Base-by-base conservation (phyloP, 805 yeast genomes). In the Yamadazyma tumulicola region DNA sequence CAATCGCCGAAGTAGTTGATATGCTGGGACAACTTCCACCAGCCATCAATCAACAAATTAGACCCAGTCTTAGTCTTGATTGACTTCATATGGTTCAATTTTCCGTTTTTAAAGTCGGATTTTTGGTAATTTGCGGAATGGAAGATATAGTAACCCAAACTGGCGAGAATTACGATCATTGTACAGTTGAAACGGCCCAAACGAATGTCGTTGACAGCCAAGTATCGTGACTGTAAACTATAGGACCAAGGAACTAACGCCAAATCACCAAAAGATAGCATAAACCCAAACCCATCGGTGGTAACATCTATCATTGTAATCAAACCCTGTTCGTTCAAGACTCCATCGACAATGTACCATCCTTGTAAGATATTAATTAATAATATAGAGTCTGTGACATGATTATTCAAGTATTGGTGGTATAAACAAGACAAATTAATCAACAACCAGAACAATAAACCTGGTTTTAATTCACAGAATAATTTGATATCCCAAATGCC, bases 1-100 rank as follows among this genome's bases (percentile, higher is more conserved):
- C 96, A 87, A 64, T 93, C 98, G 27, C 98, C 98, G 39, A 89
- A 73, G 60, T 93, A 93, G 55, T 93, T 93, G 54, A 86, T 87
- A 57, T 93, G 98, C 47, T 95, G 95, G 5, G 95, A 79, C 13
- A 69, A 57, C 2, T 83, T 84, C 98, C 98, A 93, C 98, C 97
- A 93, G 3, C 97, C 96, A 51, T 87, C 93, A 35, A 79, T 75
- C 29, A 93, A 64, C 44, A 93, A 71, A 52, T 77, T 84, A 17
- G 95, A 81, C 1, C 95, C 95, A 11, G 83, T 76, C 19, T 72
- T 66, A 0, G 97, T 82, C 43, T 75, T 64, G 39, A 93, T 84
- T 33, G 59, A 51, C 41, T 52, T 51, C 61, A 87, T 64, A 52
- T 85, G 79, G 26, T 70, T 59, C 38, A 88, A 69, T 47, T 81